phyloP scores from a whole-genome alignment of 163 green algal genomes.

The Scenedesmus sp. region DNA sequence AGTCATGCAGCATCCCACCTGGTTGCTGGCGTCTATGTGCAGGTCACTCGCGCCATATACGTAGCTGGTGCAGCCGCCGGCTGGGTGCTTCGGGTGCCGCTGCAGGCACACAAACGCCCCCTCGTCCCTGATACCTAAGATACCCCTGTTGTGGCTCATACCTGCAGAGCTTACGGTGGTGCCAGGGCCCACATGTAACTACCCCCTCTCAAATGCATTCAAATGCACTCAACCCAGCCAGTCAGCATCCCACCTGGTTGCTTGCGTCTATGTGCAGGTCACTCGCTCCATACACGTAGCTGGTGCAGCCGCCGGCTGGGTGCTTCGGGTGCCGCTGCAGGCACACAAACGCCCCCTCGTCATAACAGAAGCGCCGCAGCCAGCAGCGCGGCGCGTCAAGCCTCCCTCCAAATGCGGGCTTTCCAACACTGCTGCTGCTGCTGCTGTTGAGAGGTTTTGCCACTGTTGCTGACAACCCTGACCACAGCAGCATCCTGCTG shows the following conservation, averaged over 20 bases:
- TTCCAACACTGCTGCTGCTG: neutral
- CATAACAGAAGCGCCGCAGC: conserved; percentile 44
- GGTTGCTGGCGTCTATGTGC: conserved; percentile 37
- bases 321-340: conserved; percentile 14
- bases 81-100: neutral
- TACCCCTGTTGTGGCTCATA: too few relatives aligned
- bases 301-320: conserved; percentile 23
- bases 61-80: conserved; percentile 38
- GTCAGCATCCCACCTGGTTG: neutral
- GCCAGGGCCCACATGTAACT: too few relatives aligned
- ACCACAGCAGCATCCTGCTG: neutral
- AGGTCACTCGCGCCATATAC: conserved; percentile 42
- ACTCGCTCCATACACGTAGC: conserved; percentile 45
- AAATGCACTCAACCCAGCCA: neutral
- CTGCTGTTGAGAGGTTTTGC: neutral
- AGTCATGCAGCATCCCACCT: neutral
- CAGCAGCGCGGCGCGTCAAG: conserved; percentile 37
- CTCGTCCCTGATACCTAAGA: neutral
- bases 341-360: conserved; percentile 46
- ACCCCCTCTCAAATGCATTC: too few relatives aligned
- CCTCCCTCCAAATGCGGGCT: neutral
- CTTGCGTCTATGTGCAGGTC: conserved; percentile 34
- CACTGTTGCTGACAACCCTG: neutral
- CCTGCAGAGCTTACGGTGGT: too few relatives aligned
- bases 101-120: conserved; percentile 44